Evolutionary conservation across 768 basidiomycete species (phyloP).

Genomic region (Trametes meyenii): DNA sequence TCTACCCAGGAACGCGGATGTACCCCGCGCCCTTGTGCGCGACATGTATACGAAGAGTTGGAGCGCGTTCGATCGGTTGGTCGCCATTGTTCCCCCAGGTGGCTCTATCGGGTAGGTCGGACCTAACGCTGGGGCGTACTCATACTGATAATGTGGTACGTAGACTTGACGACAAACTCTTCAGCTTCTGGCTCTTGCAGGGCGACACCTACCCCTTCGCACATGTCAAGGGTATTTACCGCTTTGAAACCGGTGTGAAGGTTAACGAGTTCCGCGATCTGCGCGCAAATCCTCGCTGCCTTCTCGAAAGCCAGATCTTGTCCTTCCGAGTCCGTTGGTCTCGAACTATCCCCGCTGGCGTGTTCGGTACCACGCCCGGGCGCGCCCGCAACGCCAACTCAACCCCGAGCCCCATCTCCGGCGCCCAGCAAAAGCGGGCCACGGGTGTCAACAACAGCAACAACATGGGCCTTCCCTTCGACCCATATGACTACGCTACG

Average conservation of each 20-base stretch:
- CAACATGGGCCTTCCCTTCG: slow-evolving; percentile 70
- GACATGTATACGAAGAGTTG: slow-evolving; percentile 94
- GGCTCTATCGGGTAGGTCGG: slow-evolving; percentile 79
- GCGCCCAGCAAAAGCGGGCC: slow-evolving; percentile 21
- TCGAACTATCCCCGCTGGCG: slow-evolving; percentile 67
- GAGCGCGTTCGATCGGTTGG: slow-evolving; percentile 88
- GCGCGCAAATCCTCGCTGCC: slow-evolving; percentile 85
- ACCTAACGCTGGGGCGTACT: not conserved
- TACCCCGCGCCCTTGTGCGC: slow-evolving; percentile 80
- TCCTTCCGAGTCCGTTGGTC: slow-evolving; percentile 85
- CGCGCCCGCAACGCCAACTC: slow-evolving; percentile 33
- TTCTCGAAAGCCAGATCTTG: slow-evolving; percentile 80
- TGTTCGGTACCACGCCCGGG: slow-evolving; percentile 51
- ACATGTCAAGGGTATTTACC: slow-evolving; percentile 82
- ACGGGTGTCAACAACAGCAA: slow-evolving; percentile 34
- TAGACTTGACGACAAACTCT: slow-evolving; percentile 90
- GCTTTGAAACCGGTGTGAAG: slow-evolving; percentile 87
- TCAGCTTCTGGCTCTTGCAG: slow-evolving; percentile 88
- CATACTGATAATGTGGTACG: not conserved
- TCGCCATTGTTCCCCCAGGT: slow-evolving; percentile 88
- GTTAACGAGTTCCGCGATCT: slow-evolving; percentile 88
- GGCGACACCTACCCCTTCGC: slow-evolving; percentile 74
- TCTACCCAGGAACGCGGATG: slow-evolving; percentile 70
- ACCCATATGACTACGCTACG: slow-evolving; percentile 72
- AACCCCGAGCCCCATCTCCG: slow-evolving; percentile 30